Percentiles rank a stretch among this genome's conserved stretches.
These are phyloP conservation scores for Gloeopeniophorella convolvens DNA, from an alignment of 768 basidiomycete genomes.

Conservation along the genomic window DNA sequence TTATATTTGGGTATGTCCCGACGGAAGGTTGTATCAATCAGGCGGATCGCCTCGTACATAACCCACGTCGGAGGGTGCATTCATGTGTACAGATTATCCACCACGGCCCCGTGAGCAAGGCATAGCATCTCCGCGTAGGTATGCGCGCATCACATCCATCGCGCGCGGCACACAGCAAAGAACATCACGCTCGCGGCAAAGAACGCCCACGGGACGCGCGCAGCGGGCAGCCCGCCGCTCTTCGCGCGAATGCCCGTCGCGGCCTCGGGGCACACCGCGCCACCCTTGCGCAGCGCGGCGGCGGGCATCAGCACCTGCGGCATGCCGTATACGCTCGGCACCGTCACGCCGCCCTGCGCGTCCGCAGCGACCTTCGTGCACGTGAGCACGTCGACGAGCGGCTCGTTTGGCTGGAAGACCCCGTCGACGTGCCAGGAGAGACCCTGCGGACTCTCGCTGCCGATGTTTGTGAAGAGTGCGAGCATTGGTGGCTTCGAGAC, in stretches of 20 bases:
- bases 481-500: constrained; percentile 53
- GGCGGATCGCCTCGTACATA: too few relatives aligned
- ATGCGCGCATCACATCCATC: background rate
- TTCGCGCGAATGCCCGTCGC: constrained; percentile 17
- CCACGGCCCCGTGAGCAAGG: too few relatives aligned
- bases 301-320: constrained; percentile 38
- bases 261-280: constrained; percentile 20
- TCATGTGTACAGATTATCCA: too few relatives aligned
- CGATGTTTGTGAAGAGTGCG: constrained; percentile 49
- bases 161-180: constrained; percentile 7
- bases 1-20: too few relatives aligned
- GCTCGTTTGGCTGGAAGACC: constrained; percentile 36
- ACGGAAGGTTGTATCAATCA: too few relatives aligned
- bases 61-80: too few relatives aligned
- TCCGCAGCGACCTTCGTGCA: constrained; percentile 37
- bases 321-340: constrained; percentile 37
- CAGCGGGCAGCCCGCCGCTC: constrained; percentile 6
- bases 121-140: too few relatives aligned
- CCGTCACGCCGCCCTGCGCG: constrained; percentile 36
- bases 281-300: constrained; percentile 24
- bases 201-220: constrained; percentile 11
- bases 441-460: constrained; percentile 29
- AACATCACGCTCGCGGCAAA: constrained; percentile 9
- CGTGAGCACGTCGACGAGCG: constrained; percentile 47
- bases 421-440: constrained; percentile 38